Evolutionary conservation across 148 eudicot genomes (phyloP), one percentile per base, ranked within the genome.

Genomic region (Camellia lanceoleosa): DNA sequence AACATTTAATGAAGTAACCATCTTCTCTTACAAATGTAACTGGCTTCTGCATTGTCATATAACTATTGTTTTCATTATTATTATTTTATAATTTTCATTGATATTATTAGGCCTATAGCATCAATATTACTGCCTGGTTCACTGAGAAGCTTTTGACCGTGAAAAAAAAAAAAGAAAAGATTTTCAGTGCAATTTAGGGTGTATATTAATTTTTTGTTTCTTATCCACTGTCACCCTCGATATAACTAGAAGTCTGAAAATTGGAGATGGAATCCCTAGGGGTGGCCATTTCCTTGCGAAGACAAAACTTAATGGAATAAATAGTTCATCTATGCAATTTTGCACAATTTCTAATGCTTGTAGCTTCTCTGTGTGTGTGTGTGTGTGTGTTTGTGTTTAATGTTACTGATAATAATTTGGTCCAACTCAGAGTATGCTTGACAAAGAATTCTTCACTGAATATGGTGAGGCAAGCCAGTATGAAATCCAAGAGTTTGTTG

Each of bases 391-490:
- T n/a, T n/a, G n/a, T n/a, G 38, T 30, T 30, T 30, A 8, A 16
- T 30, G 74, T 52, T 41, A 59, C 74, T 72, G 23, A 77, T n/a
- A 12, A 46, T 73, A 23, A 67, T 66, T 61, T 65, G 20, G n/a
- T 74, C 76, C 61, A 47, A 38, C 46, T 78, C 84, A 90, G 89
- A 83, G 59, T 42, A 89, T 89, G 93, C 86, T 86, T 79, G 90
- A 84, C 79, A 87, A 85, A 68, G 93, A 89, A n/a, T 90, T 90
- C 74, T 90, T 90, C 87, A 90, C 93, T 0, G 93, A 90, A 60
- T 90, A 90, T 74, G 91, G 93, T 58, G 93, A 90, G 79, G 93
- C 93, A 52, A 89, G 84, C 80, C 84, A 85, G 47, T 90, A 85
- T 54, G 87, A 90, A 83, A 90, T 90, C 78, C 89, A 85, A 76